Percentiles rank a stretch among this genome's conserved stretches.
These are phyloP conservation scores for Panicum virgatum DNA, from an alignment of 202 grass and related monocot genomes.

Conservation along the genomic window DNA sequence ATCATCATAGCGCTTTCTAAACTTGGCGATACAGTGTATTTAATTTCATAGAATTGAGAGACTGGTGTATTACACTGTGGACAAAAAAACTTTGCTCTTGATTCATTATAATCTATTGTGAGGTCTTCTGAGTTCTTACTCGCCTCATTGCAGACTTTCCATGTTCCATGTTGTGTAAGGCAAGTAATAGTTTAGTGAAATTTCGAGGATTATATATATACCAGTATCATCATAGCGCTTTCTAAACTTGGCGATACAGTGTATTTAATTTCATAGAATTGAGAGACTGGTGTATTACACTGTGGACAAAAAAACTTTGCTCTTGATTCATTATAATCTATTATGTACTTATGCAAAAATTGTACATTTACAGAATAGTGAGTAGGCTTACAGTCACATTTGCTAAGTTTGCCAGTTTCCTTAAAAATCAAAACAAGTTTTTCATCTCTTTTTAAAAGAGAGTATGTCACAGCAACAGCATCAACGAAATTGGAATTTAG, in stretches of 20 bases:
- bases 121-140: too few relatives aligned
- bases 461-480: not conserved
- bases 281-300: not conserved
- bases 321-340: conserved; percentile 11
- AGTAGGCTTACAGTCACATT: not conserved
- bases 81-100: not conserved
- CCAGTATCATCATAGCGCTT: not conserved
- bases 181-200: not conserved
- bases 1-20: not conserved
- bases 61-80: not conserved
- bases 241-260: not conserved
- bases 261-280: not conserved
- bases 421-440: conserved; percentile 12
- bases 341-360: too few relatives aligned
- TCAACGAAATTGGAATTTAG: not conserved
- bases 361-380: not conserved
- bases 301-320: not conserved
- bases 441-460: not conserved
- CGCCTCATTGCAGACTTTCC: not conserved
- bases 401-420: not conserved
- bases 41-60: not conserved
- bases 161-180: conserved; percentile 18
- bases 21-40: not conserved
- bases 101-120: too few relatives aligned
- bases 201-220: not conserved